Evolutionary conservation across 805 yeast species (phyloP).

Genomic region (Candida palmyrensis): DNA sequence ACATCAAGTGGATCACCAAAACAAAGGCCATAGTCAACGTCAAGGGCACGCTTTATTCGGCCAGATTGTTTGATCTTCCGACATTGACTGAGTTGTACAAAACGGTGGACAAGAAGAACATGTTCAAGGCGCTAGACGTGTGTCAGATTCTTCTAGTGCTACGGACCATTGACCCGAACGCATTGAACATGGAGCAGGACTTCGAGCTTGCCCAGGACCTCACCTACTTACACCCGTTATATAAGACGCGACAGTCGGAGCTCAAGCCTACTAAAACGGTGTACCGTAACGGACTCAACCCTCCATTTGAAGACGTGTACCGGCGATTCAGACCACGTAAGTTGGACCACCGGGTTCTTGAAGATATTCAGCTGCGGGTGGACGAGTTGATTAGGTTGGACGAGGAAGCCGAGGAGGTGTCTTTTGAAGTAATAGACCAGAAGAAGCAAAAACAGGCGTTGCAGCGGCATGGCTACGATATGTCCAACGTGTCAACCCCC

Average conservation of each 20-base stretch:
- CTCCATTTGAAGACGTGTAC: slow-evolving; percentile 69
- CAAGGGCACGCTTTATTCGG: slow-evolving; percentile 68
- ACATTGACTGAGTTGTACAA: slow-evolving; percentile 83
- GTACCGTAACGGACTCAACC: slow-evolving; percentile 76
- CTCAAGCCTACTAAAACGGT: slow-evolving; percentile 42
- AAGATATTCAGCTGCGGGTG: slow-evolving; percentile 73
- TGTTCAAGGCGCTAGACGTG: slow-evolving; percentile 81
- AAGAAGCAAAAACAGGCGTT: slow-evolving; percentile 25
- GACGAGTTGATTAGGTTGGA: slow-evolving; percentile 72
- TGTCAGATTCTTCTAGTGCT: slow-evolving; percentile 81
- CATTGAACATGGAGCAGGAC: slow-evolving; percentile 40
- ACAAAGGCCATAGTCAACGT: slow-evolving; percentile 73
- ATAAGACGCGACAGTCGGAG: slow-evolving; percentile 29
- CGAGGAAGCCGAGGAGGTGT: slow-evolving; percentile 76
- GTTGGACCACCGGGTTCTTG: slow-evolving; percentile 64
- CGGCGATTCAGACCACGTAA: slow-evolving; percentile 69
- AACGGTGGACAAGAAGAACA: slow-evolving; percentile 82
- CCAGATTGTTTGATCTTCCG: slow-evolving; percentile 84
- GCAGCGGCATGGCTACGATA: slow-evolving; percentile 17
- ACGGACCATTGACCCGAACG: slow-evolving; percentile 40
- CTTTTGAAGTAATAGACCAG: slow-evolving; percentile 66
- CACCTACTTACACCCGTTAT: slow-evolving; percentile 35
- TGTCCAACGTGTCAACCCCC: slow-evolving; percentile 14
- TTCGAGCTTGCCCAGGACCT: slow-evolving; percentile 36
- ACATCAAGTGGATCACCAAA: slow-evolving; percentile 78